phyloP scores from a whole-genome alignment of 2,329 filamentous ascomycete genomes.

The Ophiostoma pallidulum region DNA sequence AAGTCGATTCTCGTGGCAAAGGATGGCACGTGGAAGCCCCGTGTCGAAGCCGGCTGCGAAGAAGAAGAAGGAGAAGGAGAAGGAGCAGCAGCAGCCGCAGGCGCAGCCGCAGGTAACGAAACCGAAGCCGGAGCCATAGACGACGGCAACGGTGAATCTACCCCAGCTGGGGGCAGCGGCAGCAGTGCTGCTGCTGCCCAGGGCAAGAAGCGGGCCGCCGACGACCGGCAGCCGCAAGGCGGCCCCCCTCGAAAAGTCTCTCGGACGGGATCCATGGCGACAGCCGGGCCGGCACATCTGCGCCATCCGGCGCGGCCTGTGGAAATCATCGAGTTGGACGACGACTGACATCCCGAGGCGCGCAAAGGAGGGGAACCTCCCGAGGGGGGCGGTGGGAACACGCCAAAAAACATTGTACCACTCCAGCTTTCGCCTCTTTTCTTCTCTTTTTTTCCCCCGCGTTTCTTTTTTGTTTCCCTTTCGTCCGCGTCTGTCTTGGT shows the following conservation, averaged over 20 bases:
- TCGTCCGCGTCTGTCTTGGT: no score
- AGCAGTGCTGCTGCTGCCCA: neutral
- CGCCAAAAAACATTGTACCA: no score
- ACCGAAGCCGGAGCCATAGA: no score
- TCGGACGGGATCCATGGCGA: neutral
- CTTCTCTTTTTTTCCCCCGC: neutral
- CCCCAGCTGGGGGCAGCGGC: neutral
- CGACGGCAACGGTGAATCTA: no score
- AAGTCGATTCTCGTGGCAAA: slow-evolving; percentile 54
- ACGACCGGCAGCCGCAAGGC: neutral
- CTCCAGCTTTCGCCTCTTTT: no score
- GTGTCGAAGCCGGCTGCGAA: slow-evolving; percentile 22
- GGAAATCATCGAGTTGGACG: slow-evolving; percentile 13
- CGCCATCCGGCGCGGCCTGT: neutral
- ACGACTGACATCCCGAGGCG: neutral
- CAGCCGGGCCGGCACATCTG: neutral
- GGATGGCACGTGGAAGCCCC: slow-evolving; percentile 56
- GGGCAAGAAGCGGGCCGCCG: neutral
- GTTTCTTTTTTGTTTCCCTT: neutral
- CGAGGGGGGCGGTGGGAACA: neutral
- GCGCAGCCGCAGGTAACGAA: no score
- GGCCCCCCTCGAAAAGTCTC: neutral
- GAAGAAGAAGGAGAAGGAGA: slow-evolving; percentile 20
- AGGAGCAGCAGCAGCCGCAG: no score
- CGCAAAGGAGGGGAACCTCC: neutral